phyloP scores from a whole-genome alignment of 257 asterid species.

The Penstemon davidsonii region DNA sequence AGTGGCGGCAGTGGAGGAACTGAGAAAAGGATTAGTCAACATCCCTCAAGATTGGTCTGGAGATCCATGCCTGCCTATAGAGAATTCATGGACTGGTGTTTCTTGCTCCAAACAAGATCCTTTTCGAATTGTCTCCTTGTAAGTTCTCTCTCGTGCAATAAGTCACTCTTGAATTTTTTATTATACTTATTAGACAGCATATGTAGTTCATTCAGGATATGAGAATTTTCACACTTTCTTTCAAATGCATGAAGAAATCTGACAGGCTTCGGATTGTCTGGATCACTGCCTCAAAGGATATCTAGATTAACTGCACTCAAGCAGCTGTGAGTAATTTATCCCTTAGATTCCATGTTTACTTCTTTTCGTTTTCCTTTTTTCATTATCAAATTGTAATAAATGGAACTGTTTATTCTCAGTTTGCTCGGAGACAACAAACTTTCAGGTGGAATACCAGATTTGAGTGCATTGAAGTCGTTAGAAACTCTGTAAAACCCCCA shows the following conservation, averaged over 20 bases:
- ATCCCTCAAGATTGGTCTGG: conserved; percentile 78
- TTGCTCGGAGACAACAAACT: conserved; percentile 76
- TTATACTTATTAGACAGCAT: background rate
- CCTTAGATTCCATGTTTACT: background rate
- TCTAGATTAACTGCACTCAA: conserved; percentile 60
- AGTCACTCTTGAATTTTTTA: background rate
- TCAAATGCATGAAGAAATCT: conserved; percentile 54
- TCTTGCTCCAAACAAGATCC: conserved; percentile 40
- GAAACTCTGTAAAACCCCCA: conserved; percentile 49
- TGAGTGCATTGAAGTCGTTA: conserved; percentile 52
- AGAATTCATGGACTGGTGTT: conserved; percentile 71
- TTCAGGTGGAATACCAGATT: conserved; percentile 66
- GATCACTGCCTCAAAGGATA: conserved; percentile 54
- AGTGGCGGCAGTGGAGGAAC: conserved; percentile 65
- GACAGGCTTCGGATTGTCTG: conserved; percentile 61
- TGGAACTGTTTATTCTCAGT: conserved; percentile 36
- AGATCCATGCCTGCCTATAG: conserved; percentile 83
- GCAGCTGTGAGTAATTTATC: conserved; percentile 56
- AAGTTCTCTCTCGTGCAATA: conserved; percentile 28
- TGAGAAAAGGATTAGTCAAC: conserved; percentile 36
- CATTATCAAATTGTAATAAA: conserved; percentile 9
- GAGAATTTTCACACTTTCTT: background rate
- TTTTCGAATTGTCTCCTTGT: conserved; percentile 60
- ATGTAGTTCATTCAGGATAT: background rate
- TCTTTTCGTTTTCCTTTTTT: conserved; percentile 10